phyloP scores from a whole-genome alignment of 2,329 filamentous ascomycete species.

The Penicillium sp. region DNA sequence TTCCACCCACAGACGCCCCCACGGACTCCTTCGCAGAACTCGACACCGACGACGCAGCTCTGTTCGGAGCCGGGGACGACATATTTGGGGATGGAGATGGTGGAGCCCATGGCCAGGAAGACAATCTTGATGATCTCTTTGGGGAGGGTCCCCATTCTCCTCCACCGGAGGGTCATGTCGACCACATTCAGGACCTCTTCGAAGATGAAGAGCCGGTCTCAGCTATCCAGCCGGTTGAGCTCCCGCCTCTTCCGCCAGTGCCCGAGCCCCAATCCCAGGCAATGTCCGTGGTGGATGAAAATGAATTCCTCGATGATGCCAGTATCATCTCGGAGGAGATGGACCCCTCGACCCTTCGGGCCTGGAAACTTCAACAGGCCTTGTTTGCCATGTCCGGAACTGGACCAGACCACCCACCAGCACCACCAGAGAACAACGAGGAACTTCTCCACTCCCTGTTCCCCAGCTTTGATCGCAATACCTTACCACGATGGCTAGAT shows the following conservation, averaged over 20 bases:
- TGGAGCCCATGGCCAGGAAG: slow-evolving; percentile 28
- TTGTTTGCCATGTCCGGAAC: slow-evolving; percentile 47
- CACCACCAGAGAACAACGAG: slow-evolving; percentile 69
- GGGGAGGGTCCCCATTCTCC: slow-evolving; percentile 45
- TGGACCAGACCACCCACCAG: slow-evolving; percentile 62
- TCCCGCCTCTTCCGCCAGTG: slow-evolving; percentile 19
- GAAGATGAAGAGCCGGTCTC: slow-evolving; percentile 27
- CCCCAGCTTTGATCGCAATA: slow-evolving; percentile 75
- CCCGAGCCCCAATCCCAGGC: slow-evolving; percentile 19
- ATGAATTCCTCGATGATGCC: slow-evolving; percentile 25
- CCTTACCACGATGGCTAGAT: slow-evolving; percentile 76
- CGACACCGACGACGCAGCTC: slow-evolving; percentile 41
- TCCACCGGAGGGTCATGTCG: slow-evolving; percentile 28
- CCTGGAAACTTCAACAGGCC: slow-evolving; percentile 49
- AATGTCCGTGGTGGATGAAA: slow-evolving; percentile 31
- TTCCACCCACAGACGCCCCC: slow-evolving; percentile 58
- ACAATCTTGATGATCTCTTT: slow-evolving; percentile 52
- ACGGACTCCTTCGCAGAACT: slow-evolving; percentile 28
- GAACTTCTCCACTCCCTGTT: slow-evolving; percentile 78
- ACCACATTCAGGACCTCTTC: slow-evolving; percentile 35
- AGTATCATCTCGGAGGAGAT: slow-evolving; percentile 38
- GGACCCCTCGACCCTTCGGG: slow-evolving; percentile 42
- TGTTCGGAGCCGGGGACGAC: slow-evolving; percentile 27
- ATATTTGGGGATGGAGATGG: slow-evolving; percentile 28
- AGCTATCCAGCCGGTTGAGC: slow-evolving; percentile 18